Conservation (phyloP, 1,284 basidiomycete species). For the Leccinum solheimii region DNA sequence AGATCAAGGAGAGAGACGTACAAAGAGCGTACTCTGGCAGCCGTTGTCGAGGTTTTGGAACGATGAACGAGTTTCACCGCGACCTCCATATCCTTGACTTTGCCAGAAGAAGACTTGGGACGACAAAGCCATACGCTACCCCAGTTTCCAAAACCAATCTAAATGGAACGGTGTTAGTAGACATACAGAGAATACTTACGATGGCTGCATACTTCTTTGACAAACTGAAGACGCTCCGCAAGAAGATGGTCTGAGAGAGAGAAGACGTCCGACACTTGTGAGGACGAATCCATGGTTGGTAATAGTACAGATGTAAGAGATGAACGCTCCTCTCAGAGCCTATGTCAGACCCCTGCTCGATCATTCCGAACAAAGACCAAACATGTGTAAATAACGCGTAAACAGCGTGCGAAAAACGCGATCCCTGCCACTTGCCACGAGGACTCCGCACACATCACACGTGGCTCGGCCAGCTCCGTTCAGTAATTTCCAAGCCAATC, state of each 20-base stretch:
- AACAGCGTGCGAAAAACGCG: slow-evolving; percentile 30
- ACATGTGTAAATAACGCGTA: slow-evolving; percentile 39
- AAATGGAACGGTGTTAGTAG: slow-evolving; percentile 1
- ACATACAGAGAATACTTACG: not conserved
- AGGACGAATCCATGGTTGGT: slow-evolving; percentile 35
- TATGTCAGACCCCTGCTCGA: slow-evolving; percentile 1
- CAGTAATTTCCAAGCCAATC: not conserved
- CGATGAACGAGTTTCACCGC: slow-evolving; percentile 90
- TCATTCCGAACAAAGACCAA: slow-evolving; percentile 35
- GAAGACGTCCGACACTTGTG: slow-evolving; percentile 48
- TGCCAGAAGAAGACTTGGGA: slow-evolving; percentile 52
- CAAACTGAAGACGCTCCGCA: slow-evolving; percentile 68
- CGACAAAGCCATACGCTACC: slow-evolving; percentile 78
- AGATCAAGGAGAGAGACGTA: slow-evolving; percentile 36
- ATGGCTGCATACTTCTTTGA: slow-evolving; percentile 60
- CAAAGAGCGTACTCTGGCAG: slow-evolving; percentile 85
- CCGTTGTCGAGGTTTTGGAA: slow-evolving; percentile 75
- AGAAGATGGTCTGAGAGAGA: slow-evolving; percentile 63
- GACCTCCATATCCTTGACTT: slow-evolving; percentile 53
- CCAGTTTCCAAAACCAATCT: slow-evolving; percentile 89
- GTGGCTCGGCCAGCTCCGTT: not conserved
- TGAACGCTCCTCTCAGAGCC: not conserved
- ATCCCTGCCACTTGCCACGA: slow-evolving; percentile 16
- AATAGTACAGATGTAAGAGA: slow-evolving; percentile 31
- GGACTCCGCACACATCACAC: slow-evolving; percentile 16